Evolutionary conservation across 306 rosid genomes (phyloP).

Genomic region (Pyrus communis): DNA sequence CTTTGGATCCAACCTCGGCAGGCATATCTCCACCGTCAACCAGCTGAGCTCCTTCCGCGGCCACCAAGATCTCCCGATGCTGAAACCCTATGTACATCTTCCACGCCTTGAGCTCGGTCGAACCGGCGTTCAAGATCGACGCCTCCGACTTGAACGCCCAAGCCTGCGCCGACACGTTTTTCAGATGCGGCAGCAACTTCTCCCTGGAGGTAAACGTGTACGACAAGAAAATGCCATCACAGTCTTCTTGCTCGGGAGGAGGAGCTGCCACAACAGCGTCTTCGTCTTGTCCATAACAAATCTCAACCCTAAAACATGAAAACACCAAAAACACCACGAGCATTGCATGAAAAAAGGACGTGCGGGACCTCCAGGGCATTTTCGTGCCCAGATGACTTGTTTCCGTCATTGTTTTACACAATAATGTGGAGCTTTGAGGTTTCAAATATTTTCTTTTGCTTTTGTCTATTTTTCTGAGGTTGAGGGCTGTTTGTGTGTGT

Average conservation of each 20-base stretch:
- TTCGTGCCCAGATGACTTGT: constrained; percentile 16
- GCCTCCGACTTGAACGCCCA: constrained; percentile 77
- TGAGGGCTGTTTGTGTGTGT: not conserved
- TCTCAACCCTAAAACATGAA: constrained; percentile 1
- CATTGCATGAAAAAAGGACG: not conserved
- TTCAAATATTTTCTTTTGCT: not conserved
- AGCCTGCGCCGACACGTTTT: constrained; percentile 58
- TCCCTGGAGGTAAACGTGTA: constrained; percentile 35
- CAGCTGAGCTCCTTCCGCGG: constrained; percentile 40
- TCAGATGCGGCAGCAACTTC: constrained; percentile 53
- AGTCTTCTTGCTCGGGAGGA: constrained; percentile 30
- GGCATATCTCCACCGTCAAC: constrained; percentile 64
- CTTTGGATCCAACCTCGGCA: constrained; percentile 53
- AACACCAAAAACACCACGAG: not conserved
- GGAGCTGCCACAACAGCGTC: constrained; percentile 5
- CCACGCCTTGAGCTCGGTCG: constrained; percentile 56
- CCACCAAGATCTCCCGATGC: constrained; percentile 58
- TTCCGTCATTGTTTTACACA: not conserved
- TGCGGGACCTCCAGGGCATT: constrained; percentile 9
- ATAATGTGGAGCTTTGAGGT: not conserved
- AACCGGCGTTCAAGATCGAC: constrained; percentile 47
- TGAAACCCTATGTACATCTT: constrained; percentile 70
- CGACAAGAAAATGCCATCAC: constrained; percentile 65
- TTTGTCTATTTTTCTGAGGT: not conserved
- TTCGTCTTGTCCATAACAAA: constrained; percentile 32